phyloP scores from a whole-genome alignment of 352 stramenopile species.

The Phytophthora hibernalis region DNA sequence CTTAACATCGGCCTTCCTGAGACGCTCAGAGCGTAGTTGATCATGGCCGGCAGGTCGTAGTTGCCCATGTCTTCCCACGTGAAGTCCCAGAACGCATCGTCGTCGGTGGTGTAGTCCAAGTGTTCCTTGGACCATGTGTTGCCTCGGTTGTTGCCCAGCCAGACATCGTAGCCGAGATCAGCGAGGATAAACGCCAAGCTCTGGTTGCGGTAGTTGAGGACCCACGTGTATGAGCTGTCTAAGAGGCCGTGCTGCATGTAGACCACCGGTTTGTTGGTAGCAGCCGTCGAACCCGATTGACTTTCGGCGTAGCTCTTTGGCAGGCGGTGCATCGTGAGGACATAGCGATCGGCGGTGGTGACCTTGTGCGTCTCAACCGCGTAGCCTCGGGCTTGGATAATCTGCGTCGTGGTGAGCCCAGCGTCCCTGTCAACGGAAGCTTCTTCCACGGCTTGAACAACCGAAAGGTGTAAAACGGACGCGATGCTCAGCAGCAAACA shows the following conservation, averaged over 20 bases:
- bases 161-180: conserved; percentile 65
- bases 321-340: conserved; percentile 67
- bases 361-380: conserved; percentile 57
- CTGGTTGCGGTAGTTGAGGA: conserved; percentile 58
- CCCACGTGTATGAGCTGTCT: conserved; percentile 61
- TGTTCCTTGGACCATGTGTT: conserved; percentile 59
- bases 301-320: conserved; percentile 52
- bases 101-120: conserved; percentile 41
- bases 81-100: conserved; percentile 61
- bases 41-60: conserved; percentile 55
- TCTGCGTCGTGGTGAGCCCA: conserved; percentile 40
- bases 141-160: conserved; percentile 22
- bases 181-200: conserved; percentile 57
- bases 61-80: conserved; percentile 62
- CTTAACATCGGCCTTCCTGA: conserved; percentile 41
- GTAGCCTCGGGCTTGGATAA: conserved; percentile 52
- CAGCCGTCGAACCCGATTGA: conserved; percentile 22
- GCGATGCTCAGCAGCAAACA: conserved; percentile 10
- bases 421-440: conserved; percentile 47
- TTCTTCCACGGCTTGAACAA: conserved; percentile 20
- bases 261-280: conserved; percentile 49
- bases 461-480: neutral
- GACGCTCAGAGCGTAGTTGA: conserved; percentile 44
- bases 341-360: conserved; percentile 54
- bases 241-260: conserved; percentile 61